A percentile compares a stretch with the other conserved stretches of the same genome.
These are phyloP conservation scores for Ramaria sp. DNA, from an alignment of 768 basidiomycete species.

Conservation along the genomic window DNA sequence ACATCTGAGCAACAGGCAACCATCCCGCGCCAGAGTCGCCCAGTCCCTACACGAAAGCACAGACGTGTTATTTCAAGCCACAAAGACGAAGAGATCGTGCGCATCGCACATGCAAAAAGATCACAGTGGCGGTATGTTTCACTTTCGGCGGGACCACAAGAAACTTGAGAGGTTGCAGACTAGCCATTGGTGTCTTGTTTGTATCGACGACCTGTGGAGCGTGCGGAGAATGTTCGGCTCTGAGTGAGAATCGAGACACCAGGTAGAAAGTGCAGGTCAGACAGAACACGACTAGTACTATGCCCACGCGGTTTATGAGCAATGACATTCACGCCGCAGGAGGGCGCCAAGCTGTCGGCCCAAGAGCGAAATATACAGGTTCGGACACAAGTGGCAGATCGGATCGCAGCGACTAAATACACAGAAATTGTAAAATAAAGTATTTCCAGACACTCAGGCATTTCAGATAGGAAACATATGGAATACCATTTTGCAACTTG, in stretches of 20 bases:
- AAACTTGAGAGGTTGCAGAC: slow-evolving; percentile 29
- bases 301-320: not conserved
- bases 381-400: no score
- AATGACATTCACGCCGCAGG: no score
- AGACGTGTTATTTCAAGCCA: slow-evolving; percentile 7
- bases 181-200: slow-evolving; percentile 14
- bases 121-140: slow-evolving; percentile 77
- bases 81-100: not conserved
- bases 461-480: no score
- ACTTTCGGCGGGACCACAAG: slow-evolving; percentile 41
- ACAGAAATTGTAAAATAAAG: no score
- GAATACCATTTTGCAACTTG: no score
- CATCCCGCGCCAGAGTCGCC: slow-evolving; percentile 70
- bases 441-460: no score
- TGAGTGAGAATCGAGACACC: not conserved
- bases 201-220: not conserved
- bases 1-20: slow-evolving; percentile 63
- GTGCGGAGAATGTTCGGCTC: not conserved
- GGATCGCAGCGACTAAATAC: no score
- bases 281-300: not conserved
- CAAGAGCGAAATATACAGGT: no score
- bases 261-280: not conserved
- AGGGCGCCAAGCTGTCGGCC: no score
- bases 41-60: slow-evolving; percentile 40
- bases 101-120: slow-evolving; percentile 73